Base-by-base conservation (phyloP, 1,284 basidiomycete species). In the Leucoagaricus sp. region DNA sequence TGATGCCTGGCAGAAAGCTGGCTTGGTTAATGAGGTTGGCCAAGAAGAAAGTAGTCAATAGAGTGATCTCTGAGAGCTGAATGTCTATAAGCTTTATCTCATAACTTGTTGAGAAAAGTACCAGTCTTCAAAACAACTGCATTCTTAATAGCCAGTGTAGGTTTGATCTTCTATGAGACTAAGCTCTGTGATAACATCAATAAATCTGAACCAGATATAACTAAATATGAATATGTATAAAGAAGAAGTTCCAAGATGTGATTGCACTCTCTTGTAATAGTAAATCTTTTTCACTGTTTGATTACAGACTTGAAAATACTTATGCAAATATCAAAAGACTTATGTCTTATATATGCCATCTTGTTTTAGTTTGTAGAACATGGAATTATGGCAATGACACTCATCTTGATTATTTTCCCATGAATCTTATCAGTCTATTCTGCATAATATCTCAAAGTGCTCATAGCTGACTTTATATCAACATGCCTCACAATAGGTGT, bases 251-350 rank as follows among this genome's bases (percentile, higher is more conserved):
- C 82, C 88, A 90, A 17, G 87, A 87, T 60, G 91, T 89, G 69
- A 93, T 92, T 75, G 90, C 88, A 49, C 87, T 83, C 65, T 29
- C 12, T 38, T 38, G 8, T 15, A 8, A n/a, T 1, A 13, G 26
- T 34, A 4, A 44, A 2, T 23, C n/a, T n/a, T n/a, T n/a, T n/a
- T n/a, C n/a, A 2, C 44, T 13, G n/a, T 12, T 44, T 19, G 21
- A 31, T 17, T n/a, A 10, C 26, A n/a, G 76, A 7, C 52, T 6
- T 36, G 23, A 4, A 33, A n/a, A 21, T 46, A 67, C 69, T 26
- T 58, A 72, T 72, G 25, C 84, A 82, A 58, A 96, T 93, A 64
- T 94, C 94, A 64, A 93, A 87, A n/a, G 94, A 93, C 74, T 96
- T 94, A 69, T 93, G 91, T 28, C 85, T 80, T 17, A 91, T 89